Conservation (phyloP, 345 rosid genomes). For the Eucalyptus tenuipes region DNA sequence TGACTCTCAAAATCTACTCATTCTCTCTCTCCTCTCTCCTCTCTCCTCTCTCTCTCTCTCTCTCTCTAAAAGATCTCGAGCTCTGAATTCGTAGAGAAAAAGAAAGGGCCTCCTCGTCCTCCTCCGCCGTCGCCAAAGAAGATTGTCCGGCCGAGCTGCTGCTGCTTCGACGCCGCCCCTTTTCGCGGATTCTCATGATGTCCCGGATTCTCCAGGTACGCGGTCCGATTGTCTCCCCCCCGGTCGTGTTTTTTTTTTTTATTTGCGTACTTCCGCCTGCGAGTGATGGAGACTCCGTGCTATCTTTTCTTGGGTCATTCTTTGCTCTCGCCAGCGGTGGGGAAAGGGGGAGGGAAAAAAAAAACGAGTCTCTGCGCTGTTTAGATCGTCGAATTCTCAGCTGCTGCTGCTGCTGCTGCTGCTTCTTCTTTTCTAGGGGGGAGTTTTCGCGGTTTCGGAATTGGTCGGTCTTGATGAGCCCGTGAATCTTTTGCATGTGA, state of each 20-base stretch:
- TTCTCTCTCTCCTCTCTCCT: not conserved
- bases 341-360: rapidly evolving
- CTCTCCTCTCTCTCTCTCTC: not conserved
- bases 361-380: not conserved
- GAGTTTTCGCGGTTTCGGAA: not conserved
- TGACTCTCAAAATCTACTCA: constrained; percentile 3
- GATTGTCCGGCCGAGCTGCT: not conserved
- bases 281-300: not conserved
- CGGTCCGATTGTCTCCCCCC: not conserved
- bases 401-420: not conserved
- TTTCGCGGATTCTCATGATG: not conserved
- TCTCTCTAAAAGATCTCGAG: not conserved
- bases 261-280: not conserved
- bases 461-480: not conserved
- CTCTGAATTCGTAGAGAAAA: not conserved
- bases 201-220: constrained; percentile 1
- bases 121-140: not conserved
- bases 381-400: not conserved
- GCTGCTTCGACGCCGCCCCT: not conserved
- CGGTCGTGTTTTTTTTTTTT: not conserved
- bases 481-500: not conserved
- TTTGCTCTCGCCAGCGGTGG: not conserved
- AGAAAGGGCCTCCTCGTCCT: not conserved
- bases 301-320: not conserved
- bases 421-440: not conserved